Evolutionary conservation across 2,329 filamentous ascomycete species (phyloP), one percentile per base, ranked within the genome.

Genomic region (Aspergillus sp.): DNA sequence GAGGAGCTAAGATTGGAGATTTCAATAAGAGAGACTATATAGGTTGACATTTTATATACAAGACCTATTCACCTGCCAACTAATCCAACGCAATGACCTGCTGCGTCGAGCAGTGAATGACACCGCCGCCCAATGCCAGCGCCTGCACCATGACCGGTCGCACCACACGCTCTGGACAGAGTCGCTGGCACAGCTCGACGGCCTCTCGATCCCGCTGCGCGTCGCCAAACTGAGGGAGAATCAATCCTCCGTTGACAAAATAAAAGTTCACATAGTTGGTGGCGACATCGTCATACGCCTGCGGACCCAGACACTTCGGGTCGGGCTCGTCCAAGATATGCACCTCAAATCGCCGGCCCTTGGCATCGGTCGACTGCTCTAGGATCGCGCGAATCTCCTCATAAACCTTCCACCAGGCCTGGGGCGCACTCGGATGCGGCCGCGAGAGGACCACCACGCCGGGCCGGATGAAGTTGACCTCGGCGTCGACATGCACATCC

Each of bases 31-130:
- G 2, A 25, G 23, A 25, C 23, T 25, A 25, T 9, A 25, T 25
- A 23, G 21, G 21, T 6, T 23, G 21, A 23, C 6, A n/a, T 23
- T 23, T 6, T 23, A 23, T 23, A 23, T 23, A 29, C 25, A 29
- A 10, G 9, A 9, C 9, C 25, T 29, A 29, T 25, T 2, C 23
- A 25, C 23, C 21, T 23, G 21, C 4, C 25, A 10, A 29, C 25
- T 29, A 9, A 42, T 42, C 40, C 16, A 42, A 16, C n/a, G 40
- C 40, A 20, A n/a, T 16, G 34, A 52, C 31, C 10, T 62, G 65
- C 48, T 68, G 64, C 1, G 65, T 68, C 11, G 62, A 52, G 54
- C 65, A 68, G 52, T 68, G 65, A 38, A 68, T 60, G 19, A 64
- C 65, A 3, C 65, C 65, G 2, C 63, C 65, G 31, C 52, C 54